A percentile compares a stretch with the other conserved stretches of the same genome.
Conservation (phyloP, 352 stramenopile species). For the Phytopythium mirpurense region DNA sequence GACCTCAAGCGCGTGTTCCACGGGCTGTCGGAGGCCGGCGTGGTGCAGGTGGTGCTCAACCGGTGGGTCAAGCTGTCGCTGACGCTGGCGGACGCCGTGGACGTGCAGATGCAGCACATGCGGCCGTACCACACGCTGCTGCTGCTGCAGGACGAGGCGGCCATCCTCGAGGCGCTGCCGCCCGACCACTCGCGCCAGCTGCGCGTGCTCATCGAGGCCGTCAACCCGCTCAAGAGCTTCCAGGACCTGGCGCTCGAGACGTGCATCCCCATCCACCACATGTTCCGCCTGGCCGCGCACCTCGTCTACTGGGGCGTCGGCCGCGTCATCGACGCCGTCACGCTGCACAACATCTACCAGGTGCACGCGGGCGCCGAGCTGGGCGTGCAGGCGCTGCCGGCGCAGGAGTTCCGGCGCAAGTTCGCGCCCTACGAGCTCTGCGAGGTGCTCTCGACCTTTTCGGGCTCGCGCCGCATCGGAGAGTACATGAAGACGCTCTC, state of each 20-base stretch:
- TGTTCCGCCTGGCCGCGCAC: slow-evolving; percentile 80
- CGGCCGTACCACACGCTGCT: slow-evolving; percentile 83
- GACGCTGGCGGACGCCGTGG: slow-evolving; percentile 63
- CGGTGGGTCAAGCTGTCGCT: slow-evolving; percentile 85
- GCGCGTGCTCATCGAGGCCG: slow-evolving; percentile 53
- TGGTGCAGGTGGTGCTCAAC: slow-evolving; percentile 79
- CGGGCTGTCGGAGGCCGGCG: slow-evolving; percentile 65
- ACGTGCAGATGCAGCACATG: slow-evolving; percentile 51
- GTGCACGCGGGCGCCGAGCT: slow-evolving; percentile 57
- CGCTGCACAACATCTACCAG: slow-evolving; percentile 86
- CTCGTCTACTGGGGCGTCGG: slow-evolving; percentile 83
- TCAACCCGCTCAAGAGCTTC: slow-evolving; percentile 84
- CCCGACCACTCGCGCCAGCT: slow-evolving; percentile 79
- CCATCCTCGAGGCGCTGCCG: slow-evolving; percentile 58
- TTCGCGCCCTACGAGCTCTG: slow-evolving; percentile 66
- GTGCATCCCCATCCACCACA: slow-evolving; percentile 66
- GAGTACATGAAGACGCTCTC: slow-evolving; percentile 78
- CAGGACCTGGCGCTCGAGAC: slow-evolving; percentile 79
- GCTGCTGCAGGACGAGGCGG: slow-evolving; percentile 58
- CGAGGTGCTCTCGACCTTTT: slow-evolving; percentile 72
- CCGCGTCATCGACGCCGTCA: slow-evolving; percentile 77
- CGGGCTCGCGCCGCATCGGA: slow-evolving; percentile 58
- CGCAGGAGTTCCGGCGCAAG: slow-evolving; percentile 68
- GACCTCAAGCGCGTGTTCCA: slow-evolving; percentile 85
- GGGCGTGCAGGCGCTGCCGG: slow-evolving; percentile 35